These are phyloP conservation scores for Penicillium janthinellum DNA, from an alignment of 2,329 filamentous ascomycete genomes.

Conservation along the genomic window DNA sequence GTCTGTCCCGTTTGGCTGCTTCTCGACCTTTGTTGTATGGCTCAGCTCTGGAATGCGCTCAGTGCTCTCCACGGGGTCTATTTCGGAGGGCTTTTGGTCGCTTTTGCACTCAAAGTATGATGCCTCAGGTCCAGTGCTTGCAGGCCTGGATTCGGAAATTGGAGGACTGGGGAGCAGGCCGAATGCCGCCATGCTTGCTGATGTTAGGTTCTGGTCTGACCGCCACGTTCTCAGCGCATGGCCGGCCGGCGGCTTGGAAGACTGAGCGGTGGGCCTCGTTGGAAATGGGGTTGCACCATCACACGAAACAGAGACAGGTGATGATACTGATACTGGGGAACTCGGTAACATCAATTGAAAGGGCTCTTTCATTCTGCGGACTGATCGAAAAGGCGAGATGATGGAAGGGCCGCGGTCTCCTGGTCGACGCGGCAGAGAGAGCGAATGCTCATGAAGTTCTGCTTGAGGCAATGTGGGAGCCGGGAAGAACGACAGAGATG, in stretches of 20 bases:
- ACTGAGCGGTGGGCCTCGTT: slow-evolving; percentile 20
- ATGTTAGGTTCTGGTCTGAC: slow-evolving; percentile 40
- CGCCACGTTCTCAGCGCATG: slow-evolving; percentile 38
- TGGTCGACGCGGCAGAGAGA: slow-evolving; percentile 27
- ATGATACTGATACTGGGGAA: slow-evolving; percentile 35
- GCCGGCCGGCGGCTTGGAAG: slow-evolving; percentile 24
- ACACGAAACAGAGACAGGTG: slow-evolving; percentile 31
- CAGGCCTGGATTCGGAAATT: slow-evolving; percentile 36
- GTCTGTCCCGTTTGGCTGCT: background rate
- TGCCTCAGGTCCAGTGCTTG: slow-evolving; percentile 30
- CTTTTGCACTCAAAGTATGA: slow-evolving; percentile 29
- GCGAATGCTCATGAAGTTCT: slow-evolving; percentile 35
- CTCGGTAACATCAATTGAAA: slow-evolving; percentile 40
- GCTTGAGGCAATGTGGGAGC: slow-evolving; percentile 31
- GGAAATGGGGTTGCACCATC: slow-evolving; percentile 28
- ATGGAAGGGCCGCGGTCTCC: slow-evolving; percentile 29
- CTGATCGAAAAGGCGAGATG: slow-evolving; percentile 43
- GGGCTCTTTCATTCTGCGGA: slow-evolving; percentile 43
- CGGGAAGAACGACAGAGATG: slow-evolving; percentile 39
- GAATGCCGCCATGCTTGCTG: slow-evolving; percentile 35
- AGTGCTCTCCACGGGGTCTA: slow-evolving; percentile 8
- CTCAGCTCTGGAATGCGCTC: background rate
- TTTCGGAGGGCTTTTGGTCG: background rate
- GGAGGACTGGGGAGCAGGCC: slow-evolving; percentile 42
- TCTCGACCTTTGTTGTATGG: background rate